phyloP scores from a whole-genome alignment of 2,329 filamentous ascomycete species.

The Sporothrix curviconia region DNA sequence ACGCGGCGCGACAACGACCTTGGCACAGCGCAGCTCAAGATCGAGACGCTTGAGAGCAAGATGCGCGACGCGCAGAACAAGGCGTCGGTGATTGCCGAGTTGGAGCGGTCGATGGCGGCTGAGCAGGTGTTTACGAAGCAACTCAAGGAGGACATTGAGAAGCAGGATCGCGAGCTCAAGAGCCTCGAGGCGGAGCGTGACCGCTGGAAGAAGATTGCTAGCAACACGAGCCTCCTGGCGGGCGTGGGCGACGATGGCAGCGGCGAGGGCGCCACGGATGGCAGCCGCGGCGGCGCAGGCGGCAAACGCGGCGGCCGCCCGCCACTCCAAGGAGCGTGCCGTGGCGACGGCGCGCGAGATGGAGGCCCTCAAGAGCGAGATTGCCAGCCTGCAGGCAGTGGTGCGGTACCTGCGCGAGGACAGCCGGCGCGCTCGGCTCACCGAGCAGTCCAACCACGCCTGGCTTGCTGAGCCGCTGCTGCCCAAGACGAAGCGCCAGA shows the following conservation, averaged over 20 bases:
- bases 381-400: conserved; percentile 56
- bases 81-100: conserved; percentile 58
- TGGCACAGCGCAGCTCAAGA: conserved; percentile 83
- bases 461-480: conserved; percentile 60
- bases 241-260: background rate
- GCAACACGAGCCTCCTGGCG: conserved; percentile 50
- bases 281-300: background rate
- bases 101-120: conserved; percentile 54
- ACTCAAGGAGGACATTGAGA: conserved; percentile 58
- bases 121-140: conserved; percentile 44
- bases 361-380: conserved; percentile 63
- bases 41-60: conserved; percentile 82
- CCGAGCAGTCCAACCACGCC: conserved; percentile 48
- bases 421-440: conserved; percentile 54
- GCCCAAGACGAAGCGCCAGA: conserved; percentile 26
- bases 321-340: conserved; percentile 47
- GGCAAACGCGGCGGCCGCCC: conserved; percentile 2
- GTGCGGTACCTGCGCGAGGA: conserved; percentile 64
- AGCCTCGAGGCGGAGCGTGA: conserved; percentile 59
- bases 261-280: background rate
- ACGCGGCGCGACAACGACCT: conserved; percentile 73
- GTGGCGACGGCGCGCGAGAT: conserved; percentile 67
- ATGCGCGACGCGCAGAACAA: conserved; percentile 80
- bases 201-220: conserved; percentile 65
- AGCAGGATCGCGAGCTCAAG: conserved; percentile 61